These are phyloP conservation scores for Paramecium primaurelia DNA, from an alignment of 73 alveolate species.

Conservation along the genomic window DNA sequence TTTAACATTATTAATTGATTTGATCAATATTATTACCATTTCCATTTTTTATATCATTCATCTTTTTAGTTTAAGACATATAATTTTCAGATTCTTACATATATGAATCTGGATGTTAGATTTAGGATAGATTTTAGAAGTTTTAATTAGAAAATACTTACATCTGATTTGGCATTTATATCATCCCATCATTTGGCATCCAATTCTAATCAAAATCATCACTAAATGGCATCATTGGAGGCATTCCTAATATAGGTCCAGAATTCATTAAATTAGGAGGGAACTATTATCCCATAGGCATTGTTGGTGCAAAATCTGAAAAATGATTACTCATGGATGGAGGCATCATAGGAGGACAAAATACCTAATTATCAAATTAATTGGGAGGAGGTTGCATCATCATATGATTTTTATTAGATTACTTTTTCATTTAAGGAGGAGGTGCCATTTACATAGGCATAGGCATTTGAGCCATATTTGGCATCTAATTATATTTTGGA, in stretches of 20 bases:
- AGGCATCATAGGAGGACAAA: constrained; percentile 16
- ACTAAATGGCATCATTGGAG: neutral
- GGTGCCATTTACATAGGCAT: neutral
- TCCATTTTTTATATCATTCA: neutral
- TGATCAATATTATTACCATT: neutral
- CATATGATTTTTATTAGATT: neutral
- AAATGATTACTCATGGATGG: neutral
- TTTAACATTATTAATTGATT: neutral
- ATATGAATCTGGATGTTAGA: neutral
- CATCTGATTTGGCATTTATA: neutral
- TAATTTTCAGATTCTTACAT: neutral
- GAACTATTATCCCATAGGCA: neutral
- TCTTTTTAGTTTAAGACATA: neutral
- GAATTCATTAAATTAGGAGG: constrained; percentile 7
- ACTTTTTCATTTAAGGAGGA: neutral
- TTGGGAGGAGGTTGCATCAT: neutral
- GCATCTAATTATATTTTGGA: neutral
- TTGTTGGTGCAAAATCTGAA: neutral
- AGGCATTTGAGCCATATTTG: neutral
- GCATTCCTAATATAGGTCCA: neutral
- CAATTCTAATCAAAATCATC: neutral
- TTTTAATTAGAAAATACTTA: neutral
- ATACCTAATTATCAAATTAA: neutral
- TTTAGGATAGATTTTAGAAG: neutral
- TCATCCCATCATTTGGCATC: neutral